Evolutionary conservation across 192 early-diverging fungal genomes (phyloP).

Genomic region (Entomortierella parvispora): DNA sequence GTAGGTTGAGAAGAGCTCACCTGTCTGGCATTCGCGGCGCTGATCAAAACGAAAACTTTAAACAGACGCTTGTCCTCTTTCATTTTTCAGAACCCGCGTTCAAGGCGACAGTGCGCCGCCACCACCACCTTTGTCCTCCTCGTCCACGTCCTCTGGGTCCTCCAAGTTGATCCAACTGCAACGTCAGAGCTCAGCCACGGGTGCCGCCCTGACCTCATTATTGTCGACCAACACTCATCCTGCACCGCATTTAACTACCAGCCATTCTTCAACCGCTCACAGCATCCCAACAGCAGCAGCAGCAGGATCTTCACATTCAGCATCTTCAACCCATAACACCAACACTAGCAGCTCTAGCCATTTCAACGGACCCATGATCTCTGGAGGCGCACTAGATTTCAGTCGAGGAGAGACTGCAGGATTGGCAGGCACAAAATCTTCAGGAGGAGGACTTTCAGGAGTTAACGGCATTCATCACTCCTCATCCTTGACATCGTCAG

Average conservation of each 20-base stretch:
- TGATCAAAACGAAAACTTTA: conserved; percentile 3
- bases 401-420: conserved; percentile 5
- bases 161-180: conserved; percentile 50
- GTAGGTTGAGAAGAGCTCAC: conserved; percentile 27
- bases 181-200: conserved; percentile 24
- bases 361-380: conserved; percentile 8
- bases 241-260: background rate
- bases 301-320: background rate
- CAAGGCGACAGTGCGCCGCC: conserved; percentile 18
- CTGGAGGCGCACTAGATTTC: conserved; percentile 32
- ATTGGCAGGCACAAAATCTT: background rate
- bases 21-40: background rate
- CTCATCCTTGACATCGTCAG: background rate
- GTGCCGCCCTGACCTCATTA: background rate
- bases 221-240: background rate
- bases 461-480: background rate
- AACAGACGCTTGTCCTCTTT: background rate
- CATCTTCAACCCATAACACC: background rate
- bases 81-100: conserved; percentile 18
- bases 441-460: conserved; percentile 5
- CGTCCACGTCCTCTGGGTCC: conserved; percentile 1
- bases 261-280: background rate
- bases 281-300: background rate
- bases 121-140: background rate
- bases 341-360: background rate